These are phyloP conservation scores for Lentinula sp. DNA, from an alignment of 768 basidiomycete genomes.

Conservation along the genomic window DNA sequence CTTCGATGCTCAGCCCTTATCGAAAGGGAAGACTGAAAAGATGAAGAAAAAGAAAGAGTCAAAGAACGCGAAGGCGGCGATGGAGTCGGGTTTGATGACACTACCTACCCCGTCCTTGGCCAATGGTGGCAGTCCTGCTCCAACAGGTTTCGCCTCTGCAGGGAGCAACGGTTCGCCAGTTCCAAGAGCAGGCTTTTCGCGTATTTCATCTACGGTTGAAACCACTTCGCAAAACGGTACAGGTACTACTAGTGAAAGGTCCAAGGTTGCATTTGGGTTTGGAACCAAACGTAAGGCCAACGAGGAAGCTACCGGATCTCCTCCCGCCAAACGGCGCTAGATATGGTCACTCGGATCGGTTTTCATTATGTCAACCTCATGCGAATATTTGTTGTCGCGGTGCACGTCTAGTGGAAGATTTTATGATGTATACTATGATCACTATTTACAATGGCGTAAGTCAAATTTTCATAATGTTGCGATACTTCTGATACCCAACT, in stretches of 20 bases:
- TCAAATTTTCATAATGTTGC: constrained; percentile 48
- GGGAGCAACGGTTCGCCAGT: constrained; percentile 8
- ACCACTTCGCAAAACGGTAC: constrained; percentile 49
- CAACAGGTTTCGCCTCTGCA: constrained; percentile 28
- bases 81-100: constrained; percentile 64
- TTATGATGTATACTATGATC: neutral
- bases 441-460: neutral
- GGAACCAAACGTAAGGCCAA: constrained; percentile 75
- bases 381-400: neutral
- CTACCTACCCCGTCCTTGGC: constrained; percentile 45
- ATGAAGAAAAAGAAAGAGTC: constrained; percentile 76
- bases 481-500: constrained; percentile 69
- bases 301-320: constrained; percentile 62
- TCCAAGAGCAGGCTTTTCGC: constrained; percentile 22
- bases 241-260: constrained; percentile 56
- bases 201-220: constrained; percentile 58
- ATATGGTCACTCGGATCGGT: neutral
- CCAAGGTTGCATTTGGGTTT: constrained; percentile 74
- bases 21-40: constrained; percentile 82
- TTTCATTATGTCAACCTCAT: neutral
- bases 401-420: neutral
- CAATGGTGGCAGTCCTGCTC: constrained; percentile 44
- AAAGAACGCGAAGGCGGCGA: constrained; percentile 42
- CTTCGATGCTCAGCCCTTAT: constrained; percentile 72
- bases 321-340: constrained; percentile 53